Evolutionary conservation across 139 green algal species (phyloP), one percentile per base, ranked within the genome.

Genomic region (Limnomonas spitsbergensis): DNA sequence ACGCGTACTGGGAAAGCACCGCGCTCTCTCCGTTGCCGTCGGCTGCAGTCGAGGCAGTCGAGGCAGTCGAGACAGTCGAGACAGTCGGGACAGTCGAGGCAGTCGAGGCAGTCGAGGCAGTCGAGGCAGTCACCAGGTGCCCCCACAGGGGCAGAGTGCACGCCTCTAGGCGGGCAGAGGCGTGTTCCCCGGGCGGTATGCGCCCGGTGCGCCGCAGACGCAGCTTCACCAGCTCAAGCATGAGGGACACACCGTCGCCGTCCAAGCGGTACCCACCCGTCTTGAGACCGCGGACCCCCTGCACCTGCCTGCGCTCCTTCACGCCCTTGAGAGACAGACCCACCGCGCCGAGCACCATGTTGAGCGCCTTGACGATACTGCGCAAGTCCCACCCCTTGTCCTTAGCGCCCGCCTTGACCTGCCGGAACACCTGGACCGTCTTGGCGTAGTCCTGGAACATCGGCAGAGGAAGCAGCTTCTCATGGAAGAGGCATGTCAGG

Each of bases 181-280:
- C 66, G 34, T 73, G 66, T 2, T 3, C 3, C 31, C 40, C 40
- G 66, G 4, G 4, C 3, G 26, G 3, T 2, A 14, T 14, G 2
- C 9, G 26, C 31, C 9, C 31, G 3, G 6, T 2, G 3, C 24
- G 3, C 3, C 66, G 66, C 66, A 40, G 31, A 3, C 7, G 3
- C 3, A 73, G 6, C 66, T 38, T 73, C 26, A 73, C 31, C 31
- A 73, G 66, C 34, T 73, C 66, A 2, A 32, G 31, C 66, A 73
- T 73, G 31, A 42, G 31, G 4, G 32, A 31, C 2, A 38, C 6
- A 14, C 32, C 2, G 14, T 73, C 3, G 9, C 2, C 26, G 9
- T 39, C 6, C 66, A 73, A 32, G 7, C 24, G 66, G 66, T 73
- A 73, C 47, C 20, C 47, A 29, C 47, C 47, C 4, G 56, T 29